Conservation (phyloP, 2,329 filamentous ascomycete genomes). For the Trichophaea hybrida region DNA sequence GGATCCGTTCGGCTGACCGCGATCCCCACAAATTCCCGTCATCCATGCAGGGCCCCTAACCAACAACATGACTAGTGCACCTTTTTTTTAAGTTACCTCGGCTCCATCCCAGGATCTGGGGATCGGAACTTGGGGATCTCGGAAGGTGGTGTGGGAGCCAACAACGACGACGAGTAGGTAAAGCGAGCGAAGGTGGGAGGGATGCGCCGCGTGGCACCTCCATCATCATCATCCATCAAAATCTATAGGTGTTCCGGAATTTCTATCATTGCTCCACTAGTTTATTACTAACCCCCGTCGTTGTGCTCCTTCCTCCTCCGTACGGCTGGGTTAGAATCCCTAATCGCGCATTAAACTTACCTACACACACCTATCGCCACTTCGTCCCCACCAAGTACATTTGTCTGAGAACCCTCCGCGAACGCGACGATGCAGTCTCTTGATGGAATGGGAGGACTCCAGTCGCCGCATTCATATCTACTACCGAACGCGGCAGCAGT, state of each 20-base stretch:
- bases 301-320: neutral
- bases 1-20: neutral
- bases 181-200: neutral
- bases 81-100: neutral
- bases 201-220: neutral
- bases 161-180: too few species aligned
- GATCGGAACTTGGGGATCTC: neutral
- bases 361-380: neutral
- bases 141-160: neutral
- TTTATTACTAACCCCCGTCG: neutral
- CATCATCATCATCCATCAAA: neutral
- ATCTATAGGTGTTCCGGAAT: neutral
- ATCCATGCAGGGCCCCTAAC: neutral
- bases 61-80: neutral
- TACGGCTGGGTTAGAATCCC: neutral
- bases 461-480: neutral
- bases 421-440: neutral
- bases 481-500: neutral
- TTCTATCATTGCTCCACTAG: neutral
- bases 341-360: neutral
- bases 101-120: neutral
- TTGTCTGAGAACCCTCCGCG: neutral
- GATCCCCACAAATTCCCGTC: neutral
- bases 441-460: neutral
- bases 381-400: neutral